Evolutionary conservation across 208 protist genomes (phyloP).

Genomic region (Acanthamoeba castellanii): DNA sequence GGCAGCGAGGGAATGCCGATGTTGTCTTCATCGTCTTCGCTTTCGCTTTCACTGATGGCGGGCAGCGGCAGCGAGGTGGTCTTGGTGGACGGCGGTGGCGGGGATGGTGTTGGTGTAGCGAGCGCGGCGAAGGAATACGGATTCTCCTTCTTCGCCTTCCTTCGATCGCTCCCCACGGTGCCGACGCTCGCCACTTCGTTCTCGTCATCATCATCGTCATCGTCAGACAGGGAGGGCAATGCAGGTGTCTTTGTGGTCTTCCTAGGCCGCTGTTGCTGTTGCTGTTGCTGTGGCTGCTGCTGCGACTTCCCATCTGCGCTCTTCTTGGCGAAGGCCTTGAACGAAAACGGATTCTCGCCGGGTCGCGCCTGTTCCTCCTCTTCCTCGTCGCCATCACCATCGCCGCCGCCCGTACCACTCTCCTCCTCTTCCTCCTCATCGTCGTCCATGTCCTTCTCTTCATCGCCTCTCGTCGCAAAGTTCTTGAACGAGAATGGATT

Average conservation of each 20-base stretch:
- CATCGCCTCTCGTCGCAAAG: conserved; percentile 1
- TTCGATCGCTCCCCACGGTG: not conserved
- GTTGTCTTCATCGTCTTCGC: not conserved
- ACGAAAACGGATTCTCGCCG: conserved; percentile 67
- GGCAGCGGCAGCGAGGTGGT: conserved; percentile 25
- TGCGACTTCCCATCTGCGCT: not conserved
- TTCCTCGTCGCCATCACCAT: not conserved
- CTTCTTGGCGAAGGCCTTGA: conserved; percentile 71
- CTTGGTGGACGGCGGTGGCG: not conserved
- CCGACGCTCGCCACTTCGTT: not conserved
- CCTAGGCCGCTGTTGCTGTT: too few relatives aligned
- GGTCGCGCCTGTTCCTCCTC: not conserved
- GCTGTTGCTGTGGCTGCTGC: not conserved
- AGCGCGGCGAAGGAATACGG: conserved; percentile 59
- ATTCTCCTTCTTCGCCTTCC: not conserved
- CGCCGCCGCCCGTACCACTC: not conserved
- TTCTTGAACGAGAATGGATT: conserved; percentile 72
- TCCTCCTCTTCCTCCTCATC: not conserved
- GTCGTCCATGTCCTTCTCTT: conserved; percentile 49
- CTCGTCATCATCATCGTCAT: not conserved
- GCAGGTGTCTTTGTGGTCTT: not conserved
- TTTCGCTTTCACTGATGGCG: conserved; percentile 49
- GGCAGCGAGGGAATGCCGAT: conserved; percentile 24
- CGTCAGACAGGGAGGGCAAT: conserved; percentile 3
- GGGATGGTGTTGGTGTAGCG: not conserved